Percentiles rank a stretch among this genome's conserved stretches.
Conservation (phyloP, 2,329 filamentous ascomycete species). For the Mycosphaerella sp. region DNA sequence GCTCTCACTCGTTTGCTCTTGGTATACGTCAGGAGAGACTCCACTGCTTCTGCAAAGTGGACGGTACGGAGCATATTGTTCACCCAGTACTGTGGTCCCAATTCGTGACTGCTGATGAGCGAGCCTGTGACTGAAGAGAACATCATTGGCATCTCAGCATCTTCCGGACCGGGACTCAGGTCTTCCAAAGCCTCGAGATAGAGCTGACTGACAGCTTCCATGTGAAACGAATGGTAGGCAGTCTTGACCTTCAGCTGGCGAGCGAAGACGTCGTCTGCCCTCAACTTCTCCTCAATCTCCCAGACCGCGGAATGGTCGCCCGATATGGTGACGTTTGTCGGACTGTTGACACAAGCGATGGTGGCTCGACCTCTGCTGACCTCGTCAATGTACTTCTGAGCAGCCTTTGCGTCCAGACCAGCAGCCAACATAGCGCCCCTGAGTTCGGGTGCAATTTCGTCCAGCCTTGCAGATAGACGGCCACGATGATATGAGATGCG, state of each 20-base stretch:
- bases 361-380: neutral
- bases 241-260: slow-evolving; percentile 38
- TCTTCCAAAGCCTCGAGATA: neutral
- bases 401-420: slow-evolving; percentile 27
- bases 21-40: neutral
- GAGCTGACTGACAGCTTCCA: neutral
- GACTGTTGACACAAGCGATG: slow-evolving; percentile 34
- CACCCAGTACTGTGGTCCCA: slow-evolving; percentile 7
- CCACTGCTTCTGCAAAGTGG: slow-evolving; percentile 5
- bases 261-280: slow-evolving; percentile 22
- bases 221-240: slow-evolving; percentile 42
- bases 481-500: slow-evolving; percentile 18
- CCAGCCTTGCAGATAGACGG: neutral
- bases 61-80: slow-evolving; percentile 6
- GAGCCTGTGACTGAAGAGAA: neutral
- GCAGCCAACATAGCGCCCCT: slow-evolving; percentile 33
- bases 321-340: slow-evolving; percentile 40
- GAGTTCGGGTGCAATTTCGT: neutral
- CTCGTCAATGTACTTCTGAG: slow-evolving; percentile 13
- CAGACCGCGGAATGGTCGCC: slow-evolving; percentile 32
- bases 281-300: slow-evolving; percentile 13
- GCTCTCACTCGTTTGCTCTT: neutral
- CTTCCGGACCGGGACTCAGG: neutral
- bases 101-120: slow-evolving; percentile 3
- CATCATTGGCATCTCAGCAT: neutral